Percentiles rank a stretch among this genome's conserved stretches.
phyloP scores from a whole-genome alignment of 2,329 filamentous ascomycete species.

The Fusarium sp. region DNA sequence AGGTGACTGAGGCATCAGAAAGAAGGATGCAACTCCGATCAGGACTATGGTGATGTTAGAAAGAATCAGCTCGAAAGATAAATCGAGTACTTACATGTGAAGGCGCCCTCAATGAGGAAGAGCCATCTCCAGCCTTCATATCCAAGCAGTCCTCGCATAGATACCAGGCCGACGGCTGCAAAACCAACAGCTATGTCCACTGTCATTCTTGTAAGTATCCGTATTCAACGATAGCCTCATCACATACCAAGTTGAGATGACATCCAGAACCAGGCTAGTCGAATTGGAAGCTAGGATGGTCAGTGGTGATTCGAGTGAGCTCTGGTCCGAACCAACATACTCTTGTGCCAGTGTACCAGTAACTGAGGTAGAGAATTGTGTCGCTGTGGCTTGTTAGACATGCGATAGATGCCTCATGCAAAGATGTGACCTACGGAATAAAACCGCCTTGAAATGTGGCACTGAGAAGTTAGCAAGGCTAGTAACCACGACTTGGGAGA shows the following conservation, averaged over 20 bases:
- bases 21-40: not conserved
- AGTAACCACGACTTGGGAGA: not conserved
- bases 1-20: not conserved
- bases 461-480: not conserved
- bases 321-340: not conserved
- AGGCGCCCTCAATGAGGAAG: slow-evolving; percentile 54
- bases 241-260: not conserved
- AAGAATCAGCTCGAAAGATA: accelerated
- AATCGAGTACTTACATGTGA: slow-evolving; percentile 45
- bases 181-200: not conserved
- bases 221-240: not conserved
- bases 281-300: not conserved
- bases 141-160: slow-evolving; percentile 62
- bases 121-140: slow-evolving; percentile 69
- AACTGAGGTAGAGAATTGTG: not conserved
- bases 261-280: not conserved
- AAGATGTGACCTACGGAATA: not conserved
- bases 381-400: not conserved
- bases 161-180: slow-evolving; percentile 57
- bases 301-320: not conserved
- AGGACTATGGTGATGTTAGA: not conserved
- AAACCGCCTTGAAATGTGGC: not conserved
- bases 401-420: not conserved
- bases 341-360: not conserved
- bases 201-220: not conserved